Evolutionary conservation across 306 rosid species (phyloP).

Genomic region (Glycine tomentella): DNA sequence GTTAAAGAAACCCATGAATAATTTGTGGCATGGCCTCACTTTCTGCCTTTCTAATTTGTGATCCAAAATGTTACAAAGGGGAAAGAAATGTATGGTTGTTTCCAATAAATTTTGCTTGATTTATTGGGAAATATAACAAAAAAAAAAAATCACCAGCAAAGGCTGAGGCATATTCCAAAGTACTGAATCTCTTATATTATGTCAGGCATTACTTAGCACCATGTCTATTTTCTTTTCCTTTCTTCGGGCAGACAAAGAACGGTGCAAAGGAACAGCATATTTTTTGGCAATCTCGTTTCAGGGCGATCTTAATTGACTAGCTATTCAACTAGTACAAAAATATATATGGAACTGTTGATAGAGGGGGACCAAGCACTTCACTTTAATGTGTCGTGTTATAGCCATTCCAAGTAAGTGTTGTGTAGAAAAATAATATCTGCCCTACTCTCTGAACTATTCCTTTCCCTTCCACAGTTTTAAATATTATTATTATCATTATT

Average conservation of each 20-base stretch:
- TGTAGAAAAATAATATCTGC: constrained; percentile 14
- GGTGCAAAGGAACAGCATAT: constrained; percentile 54
- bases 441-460: not conserved
- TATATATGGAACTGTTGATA: constrained; percentile 45
- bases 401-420: constrained; percentile 36
- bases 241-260: constrained; percentile 57
- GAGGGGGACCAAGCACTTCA: constrained; percentile 49
- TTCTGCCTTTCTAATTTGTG: constrained; percentile 29
- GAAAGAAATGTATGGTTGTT: constrained; percentile 20
- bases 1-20: too few relatives aligned
- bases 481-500: too few relatives aligned
- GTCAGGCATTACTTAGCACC: constrained; percentile 53
- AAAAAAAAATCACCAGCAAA: constrained; percentile 16
- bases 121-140: constrained; percentile 32
- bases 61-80: constrained; percentile 11
- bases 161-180: constrained; percentile 50
- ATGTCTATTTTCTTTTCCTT: constrained; percentile 58
- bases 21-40: too few relatives aligned
- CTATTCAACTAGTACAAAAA: constrained; percentile 44
- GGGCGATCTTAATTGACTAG: constrained; percentile 50
- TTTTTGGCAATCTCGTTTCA: constrained; percentile 53
- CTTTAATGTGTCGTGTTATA: constrained; percentile 42
- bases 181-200: constrained; percentile 41
- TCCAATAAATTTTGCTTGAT: constrained; percentile 41
- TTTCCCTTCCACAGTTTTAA: constrained; percentile 36